phyloP scores from a whole-genome alignment of 306 rosid genomes.

The Benincasa hispida region DNA sequence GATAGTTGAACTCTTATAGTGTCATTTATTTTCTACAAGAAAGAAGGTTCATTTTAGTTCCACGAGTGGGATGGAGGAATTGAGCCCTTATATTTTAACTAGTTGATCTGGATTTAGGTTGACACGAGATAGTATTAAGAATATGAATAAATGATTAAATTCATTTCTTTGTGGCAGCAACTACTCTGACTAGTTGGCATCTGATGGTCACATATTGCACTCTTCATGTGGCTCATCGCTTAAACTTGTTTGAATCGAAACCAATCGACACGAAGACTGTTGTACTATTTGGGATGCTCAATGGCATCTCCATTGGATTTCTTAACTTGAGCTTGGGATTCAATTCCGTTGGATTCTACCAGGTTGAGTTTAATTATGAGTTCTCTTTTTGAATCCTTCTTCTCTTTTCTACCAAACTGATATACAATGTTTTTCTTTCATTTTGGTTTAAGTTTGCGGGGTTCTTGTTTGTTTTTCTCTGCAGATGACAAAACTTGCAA shows the following conservation, averaged over 20 bases:
- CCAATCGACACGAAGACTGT: conserved; percentile 74
- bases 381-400: not conserved
- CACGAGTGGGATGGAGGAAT: no score
- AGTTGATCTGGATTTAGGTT: no score
- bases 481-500: conserved; percentile 99
- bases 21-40: not conserved
- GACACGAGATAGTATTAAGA: not conserved
- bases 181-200: conserved; percentile 99
- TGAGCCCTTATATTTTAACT: no score
- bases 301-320: conserved; percentile 87
- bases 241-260: conserved; percentile 62
- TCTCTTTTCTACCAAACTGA: not conserved
- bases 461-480: not conserved
- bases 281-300: conserved; percentile 75
- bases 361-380: conserved; percentile 27
- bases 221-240: conserved; percentile 74
- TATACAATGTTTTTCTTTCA: not conserved
- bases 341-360: conserved; percentile 94
- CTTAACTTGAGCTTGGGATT: conserved; percentile 94
- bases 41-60: no score
- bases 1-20: not conserved
- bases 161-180: conserved; percentile 30
- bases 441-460: not conserved
- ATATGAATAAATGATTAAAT: no score
- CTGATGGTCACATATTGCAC: conserved; percentile 90